Conservation (phyloP, 768 basidiomycete genomes). For the Agrocybe pediades region DNA sequence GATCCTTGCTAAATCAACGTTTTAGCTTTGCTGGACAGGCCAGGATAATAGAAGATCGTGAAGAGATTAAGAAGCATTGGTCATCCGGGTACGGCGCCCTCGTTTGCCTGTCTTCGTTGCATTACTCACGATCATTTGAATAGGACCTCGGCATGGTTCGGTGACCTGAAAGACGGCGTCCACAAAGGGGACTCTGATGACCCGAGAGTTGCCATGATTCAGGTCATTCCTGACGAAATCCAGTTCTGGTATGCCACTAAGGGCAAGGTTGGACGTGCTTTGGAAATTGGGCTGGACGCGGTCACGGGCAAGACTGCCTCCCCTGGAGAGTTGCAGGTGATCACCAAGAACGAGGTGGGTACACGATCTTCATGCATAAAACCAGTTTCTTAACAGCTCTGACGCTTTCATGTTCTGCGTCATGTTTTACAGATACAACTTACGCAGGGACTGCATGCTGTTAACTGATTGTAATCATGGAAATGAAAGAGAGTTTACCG, state of each 20-base stretch:
- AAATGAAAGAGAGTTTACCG: conserved; percentile 25
- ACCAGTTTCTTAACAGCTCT: background rate
- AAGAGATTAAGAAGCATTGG: conserved; percentile 68
- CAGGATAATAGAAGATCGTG: conserved; percentile 60
- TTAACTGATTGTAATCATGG: too few relatives aligned
- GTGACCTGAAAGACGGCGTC: conserved; percentile 81
- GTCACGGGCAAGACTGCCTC: conserved; percentile 62
- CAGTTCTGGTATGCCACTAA: conserved; percentile 78
- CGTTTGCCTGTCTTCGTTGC: conserved; percentile 2
- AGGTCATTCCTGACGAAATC: conserved; percentile 79
- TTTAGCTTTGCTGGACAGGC: conserved; percentile 71
- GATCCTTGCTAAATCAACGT: background rate
- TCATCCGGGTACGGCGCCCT: conserved; percentile 42
- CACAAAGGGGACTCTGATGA: conserved; percentile 83
- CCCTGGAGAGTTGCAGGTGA: conserved; percentile 78
- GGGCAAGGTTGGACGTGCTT: conserved; percentile 53
- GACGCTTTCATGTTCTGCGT: background rate
- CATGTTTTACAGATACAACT: conserved; percentile 49
- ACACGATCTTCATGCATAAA: background rate
- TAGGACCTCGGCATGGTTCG: conserved; percentile 79
- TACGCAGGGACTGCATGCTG: conserved; percentile 37
- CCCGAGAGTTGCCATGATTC: conserved; percentile 77
- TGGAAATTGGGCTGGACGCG: conserved; percentile 61
- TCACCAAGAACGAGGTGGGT: conserved; percentile 72
- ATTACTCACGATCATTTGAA: background rate